Base-by-base conservation (phyloP, 345 rosid genomes). In the Cardiospermum halicacabum region DNA sequence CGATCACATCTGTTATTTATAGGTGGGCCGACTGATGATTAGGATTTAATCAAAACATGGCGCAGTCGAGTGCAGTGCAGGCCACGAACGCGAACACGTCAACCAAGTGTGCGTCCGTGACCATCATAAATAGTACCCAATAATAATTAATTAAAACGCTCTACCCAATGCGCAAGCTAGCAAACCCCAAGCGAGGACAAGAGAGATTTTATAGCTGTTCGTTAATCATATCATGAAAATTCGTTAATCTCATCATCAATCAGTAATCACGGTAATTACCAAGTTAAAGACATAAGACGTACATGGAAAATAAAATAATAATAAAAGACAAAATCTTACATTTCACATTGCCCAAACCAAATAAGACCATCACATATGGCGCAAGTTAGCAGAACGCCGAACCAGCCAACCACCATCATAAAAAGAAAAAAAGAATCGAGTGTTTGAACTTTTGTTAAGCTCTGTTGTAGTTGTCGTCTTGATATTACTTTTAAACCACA, bases 171-270 rank as follows among this genome's bases (percentile, higher is more conserved):
- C 56, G 56, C 56, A 53, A 16, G 31, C 12, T 53, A 53, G 56
- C 56, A 53, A 3, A 3, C 4, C 21, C 50, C 22, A 45, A n/a
- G 22, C 19, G 18, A 45, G n/a, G n/a, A n/a, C n/a, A n/a, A n/a
- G 9, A n/a, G 22, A 45, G 50, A 45, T 45, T 11, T 24, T 59
- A 7, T 40, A 3, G 36, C 64, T 28, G 19, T 25, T 25, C 16
- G 19, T 45, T 10, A 15, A 47, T 28, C 11, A n/a, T 34, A 58
- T 40, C 19, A 13, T 18, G 19, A 30, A 62, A 31, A 48, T 11
- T 47, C 16, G 65, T 61, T 47, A 47, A 61, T 61, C 55, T 53
- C 53, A 43, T 15, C 9, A 43, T 18, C 10, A n/a, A 47, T 27
- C 55, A 28, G 19, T 30, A 40, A 42, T 60, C 53, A 42, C 64